Conservation (phyloP, 768 basidiomycete genomes). For the Podaxis mareebaensis region DNA sequence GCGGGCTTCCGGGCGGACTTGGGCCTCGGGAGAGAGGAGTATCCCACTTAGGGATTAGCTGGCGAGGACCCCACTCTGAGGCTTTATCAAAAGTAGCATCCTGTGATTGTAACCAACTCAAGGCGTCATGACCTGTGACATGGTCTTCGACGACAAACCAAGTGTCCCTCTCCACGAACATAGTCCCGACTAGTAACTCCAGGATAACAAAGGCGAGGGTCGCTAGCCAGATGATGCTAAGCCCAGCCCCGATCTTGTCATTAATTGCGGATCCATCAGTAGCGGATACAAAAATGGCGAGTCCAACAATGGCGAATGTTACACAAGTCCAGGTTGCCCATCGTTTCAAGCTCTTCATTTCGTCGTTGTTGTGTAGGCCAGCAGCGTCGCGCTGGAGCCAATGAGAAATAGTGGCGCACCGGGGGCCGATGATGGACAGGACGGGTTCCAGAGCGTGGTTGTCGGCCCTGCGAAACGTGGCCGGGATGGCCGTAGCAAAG, state of each 20-base stretch:
- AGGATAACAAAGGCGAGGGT: background rate
- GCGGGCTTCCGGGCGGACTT: background rate
- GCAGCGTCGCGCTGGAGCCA: constrained; percentile 10
- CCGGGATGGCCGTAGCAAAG: constrained; percentile 12
- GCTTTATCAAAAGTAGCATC: constrained; percentile 14
- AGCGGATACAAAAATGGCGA: background rate
- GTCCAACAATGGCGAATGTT: background rate
- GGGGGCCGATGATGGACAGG: constrained; percentile 16
- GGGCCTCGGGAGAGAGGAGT: background rate
- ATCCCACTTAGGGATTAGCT: constrained; percentile 16
- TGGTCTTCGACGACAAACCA: constrained; percentile 19
- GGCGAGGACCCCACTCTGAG: constrained; percentile 18
- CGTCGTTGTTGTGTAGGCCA: background rate
- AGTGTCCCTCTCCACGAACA: constrained; percentile 16
- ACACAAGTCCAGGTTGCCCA: background rate
- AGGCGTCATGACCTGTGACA: background rate
- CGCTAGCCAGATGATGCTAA: background rate
- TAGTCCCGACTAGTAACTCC: constrained; percentile 10
- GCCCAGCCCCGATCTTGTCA: background rate
- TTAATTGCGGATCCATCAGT: no score
- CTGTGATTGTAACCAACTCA: constrained; percentile 13
- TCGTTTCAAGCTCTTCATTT: constrained; percentile 7
- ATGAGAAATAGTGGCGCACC: constrained; percentile 16
- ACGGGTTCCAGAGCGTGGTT: constrained; percentile 1
- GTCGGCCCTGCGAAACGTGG: background rate